Evolutionary conservation across 345 rosid species (phyloP), one percentile per base, ranked within the genome.

Genomic region (Brassica rapa): DNA sequence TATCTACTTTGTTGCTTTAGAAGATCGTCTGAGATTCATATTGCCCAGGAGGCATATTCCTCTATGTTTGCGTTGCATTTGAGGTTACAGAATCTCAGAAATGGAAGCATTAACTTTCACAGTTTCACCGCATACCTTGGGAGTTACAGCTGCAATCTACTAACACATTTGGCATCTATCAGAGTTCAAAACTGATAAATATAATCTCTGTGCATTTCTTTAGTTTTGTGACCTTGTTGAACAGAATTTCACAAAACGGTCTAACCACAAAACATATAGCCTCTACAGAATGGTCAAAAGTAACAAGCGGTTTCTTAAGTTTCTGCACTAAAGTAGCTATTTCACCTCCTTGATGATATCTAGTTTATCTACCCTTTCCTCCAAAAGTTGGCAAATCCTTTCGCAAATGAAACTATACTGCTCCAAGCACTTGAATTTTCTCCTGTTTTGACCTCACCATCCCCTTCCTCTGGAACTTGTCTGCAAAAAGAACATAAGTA

Each of bases 111-210:
- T 95, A 93, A 70, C 76, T 91, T 71, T 90, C 96, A 23, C 98
- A 97, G 2, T 14, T 95, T 88, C 85, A 65, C 86, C 41, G 90
- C 97, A 0, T 91, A 93, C 79, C 90, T 96, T 6, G 99, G 97
- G 60, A 91, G 98, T 87, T 94, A 86, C 56, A 65, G 29, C 15
- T 60, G n/a, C 56, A 33, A 33, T 33, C 37, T 32, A 4, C 7
- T 32, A 32, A 32, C 37, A 39, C 43, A 72, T 11, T 55, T 55
- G 66, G 71, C 35, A 46, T 51, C 43, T 51, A 19, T 19, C 19
- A 19, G 19, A 19, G 19, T 19, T 19, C 19, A 19, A 19, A 19
- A 19, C 19, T 19, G 19, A 19, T 19, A 19, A 19, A 19, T 19
- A 19, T 19, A 19, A 25, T 25, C 25, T 24, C 0, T 11, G 27